Evolutionary conservation across 163 green algal genomes (phyloP).

Genomic region (Dunaliella salina): DNA sequence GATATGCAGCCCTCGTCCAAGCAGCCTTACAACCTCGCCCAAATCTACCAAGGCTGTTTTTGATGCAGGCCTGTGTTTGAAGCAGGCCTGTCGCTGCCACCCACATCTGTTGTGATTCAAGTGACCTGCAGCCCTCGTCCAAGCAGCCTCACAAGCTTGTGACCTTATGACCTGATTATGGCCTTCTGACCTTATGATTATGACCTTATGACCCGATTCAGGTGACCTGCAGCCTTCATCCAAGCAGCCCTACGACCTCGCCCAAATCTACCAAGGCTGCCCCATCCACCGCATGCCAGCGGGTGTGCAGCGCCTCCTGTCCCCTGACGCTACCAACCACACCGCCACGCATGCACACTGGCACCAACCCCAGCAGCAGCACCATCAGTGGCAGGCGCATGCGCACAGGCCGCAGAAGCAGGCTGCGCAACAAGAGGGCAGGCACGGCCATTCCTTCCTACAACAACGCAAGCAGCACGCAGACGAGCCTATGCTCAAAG

Average conservation of each 20-base stretch:
- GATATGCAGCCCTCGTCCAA: constrained; percentile 58
- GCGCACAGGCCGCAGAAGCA: not conserved
- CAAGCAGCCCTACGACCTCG: constrained; percentile 48
- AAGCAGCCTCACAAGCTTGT: constrained; percentile 50
- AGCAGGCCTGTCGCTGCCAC: no score
- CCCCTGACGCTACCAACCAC: not conserved
- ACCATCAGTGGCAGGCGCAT: not conserved
- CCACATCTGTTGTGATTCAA: constrained; percentile 34
- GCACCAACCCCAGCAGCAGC: not conserved
- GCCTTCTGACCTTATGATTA: no score
- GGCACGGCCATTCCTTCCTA: no score
- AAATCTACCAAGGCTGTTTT: constrained; percentile 30
- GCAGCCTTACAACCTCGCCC: constrained; percentile 46
- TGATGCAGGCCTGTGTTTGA: no score
- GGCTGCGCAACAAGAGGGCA: not conserved
- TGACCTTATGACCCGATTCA: no score
- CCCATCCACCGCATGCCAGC: constrained; percentile 15
- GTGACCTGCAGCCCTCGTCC: constrained; percentile 57
- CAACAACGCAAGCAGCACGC: no score
- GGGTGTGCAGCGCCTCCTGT: constrained; percentile 13
- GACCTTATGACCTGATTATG: no score
- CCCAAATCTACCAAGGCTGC: constrained; percentile 33
- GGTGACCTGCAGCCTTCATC: constrained; percentile 60
- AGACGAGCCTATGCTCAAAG: no score
- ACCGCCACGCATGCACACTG: not conserved